Evolutionary conservation across 2,329 filamentous ascomycete species (phyloP), one percentile per base, ranked within the genome.

Genomic region (Pezicula neosporulosa): DNA sequence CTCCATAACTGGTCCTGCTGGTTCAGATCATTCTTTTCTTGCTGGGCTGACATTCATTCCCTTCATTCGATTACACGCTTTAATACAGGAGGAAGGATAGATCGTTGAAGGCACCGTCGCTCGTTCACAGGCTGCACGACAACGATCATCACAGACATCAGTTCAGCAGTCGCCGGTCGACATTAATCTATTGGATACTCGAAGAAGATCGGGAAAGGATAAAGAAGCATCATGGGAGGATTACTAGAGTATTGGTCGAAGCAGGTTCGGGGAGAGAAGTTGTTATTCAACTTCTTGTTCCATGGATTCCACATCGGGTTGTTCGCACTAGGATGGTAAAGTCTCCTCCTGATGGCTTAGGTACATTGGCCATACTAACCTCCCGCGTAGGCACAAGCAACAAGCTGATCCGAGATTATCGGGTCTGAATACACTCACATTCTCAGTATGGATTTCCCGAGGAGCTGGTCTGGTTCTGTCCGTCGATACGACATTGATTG

Each of bases 371-470:
- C 33, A 28, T 50, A 44, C 64, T 71, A 49, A 70, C 56, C 39
- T 24, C 50, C 61, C 41, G 19, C 53, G 54, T 60, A 96, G 91
- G 90, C 89, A 77, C 64, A 86, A 94, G 63, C 94, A 99, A 76
- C 77, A 70, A 33, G 60, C 67, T 5, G 87, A 96, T 65, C 55
- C 67, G 9, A 82, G 82, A 51, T 77, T 99, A 27, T 86, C 86
- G 5, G 81, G 81, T 39, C 79, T 99, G 44, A 99, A 99, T 70
- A 81, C 74, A 0, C 82, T 99, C 45, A 78, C 79, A 49, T 97
- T 81, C 72, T 97, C 93, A 3, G 94, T 99, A 50, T 99, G 93
- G 93, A 82, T 97, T 53, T 97, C 94, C 27, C 85, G 94, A 77
- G 94, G 93, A 67, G 93, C 94, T 48, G 94, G 91, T 62, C 74